A percentile compares a stretch with the other conserved stretches of the same genome.
These are phyloP conservation scores for Trichothecium roseum DNA, from an alignment of 2,329 filamentous ascomycete species.

Conservation along the genomic window DNA sequence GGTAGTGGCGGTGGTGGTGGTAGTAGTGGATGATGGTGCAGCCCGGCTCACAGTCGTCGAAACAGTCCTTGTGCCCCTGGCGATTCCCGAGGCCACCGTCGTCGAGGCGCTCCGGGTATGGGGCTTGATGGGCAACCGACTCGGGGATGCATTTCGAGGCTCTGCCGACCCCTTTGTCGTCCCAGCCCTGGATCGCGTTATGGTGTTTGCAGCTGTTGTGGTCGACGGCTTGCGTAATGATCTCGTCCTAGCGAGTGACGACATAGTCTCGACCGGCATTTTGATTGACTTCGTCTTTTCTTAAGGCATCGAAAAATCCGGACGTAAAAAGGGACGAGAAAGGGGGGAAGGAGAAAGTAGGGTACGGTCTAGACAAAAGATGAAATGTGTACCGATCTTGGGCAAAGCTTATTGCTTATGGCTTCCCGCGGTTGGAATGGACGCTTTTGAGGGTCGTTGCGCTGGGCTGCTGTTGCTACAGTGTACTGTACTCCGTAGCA, in stretches of 20 bases:
- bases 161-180: constrained; percentile 11
- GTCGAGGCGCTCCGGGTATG: constrained; percentile 21
- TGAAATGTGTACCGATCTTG: background rate
- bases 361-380: background rate
- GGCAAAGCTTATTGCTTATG: background rate
- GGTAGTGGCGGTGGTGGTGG: constrained; percentile 1
- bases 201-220: constrained; percentile 5
- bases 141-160: constrained; percentile 32
- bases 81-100: constrained; percentile 2
- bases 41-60: background rate
- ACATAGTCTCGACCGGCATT: constrained; percentile 18
- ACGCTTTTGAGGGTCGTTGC: no score
- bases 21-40: constrained; percentile 5
- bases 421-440: no score
- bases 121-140: constrained; percentile 38
- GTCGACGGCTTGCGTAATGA: constrained; percentile 34
- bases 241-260: constrained; percentile 33
- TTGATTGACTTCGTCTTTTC: no score
- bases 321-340: no score
- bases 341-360: background rate
- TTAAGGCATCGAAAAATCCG: background rate
- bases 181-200: constrained; percentile 3
- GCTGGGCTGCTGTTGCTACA: no score
- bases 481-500: no score
- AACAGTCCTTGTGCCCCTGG: no score